A percentile compares a stretch with the other conserved stretches of the same genome.
These are phyloP conservation scores for Trifolium fragiferum DNA, from an alignment of 306 rosid genomes.

Conservation along the genomic window DNA sequence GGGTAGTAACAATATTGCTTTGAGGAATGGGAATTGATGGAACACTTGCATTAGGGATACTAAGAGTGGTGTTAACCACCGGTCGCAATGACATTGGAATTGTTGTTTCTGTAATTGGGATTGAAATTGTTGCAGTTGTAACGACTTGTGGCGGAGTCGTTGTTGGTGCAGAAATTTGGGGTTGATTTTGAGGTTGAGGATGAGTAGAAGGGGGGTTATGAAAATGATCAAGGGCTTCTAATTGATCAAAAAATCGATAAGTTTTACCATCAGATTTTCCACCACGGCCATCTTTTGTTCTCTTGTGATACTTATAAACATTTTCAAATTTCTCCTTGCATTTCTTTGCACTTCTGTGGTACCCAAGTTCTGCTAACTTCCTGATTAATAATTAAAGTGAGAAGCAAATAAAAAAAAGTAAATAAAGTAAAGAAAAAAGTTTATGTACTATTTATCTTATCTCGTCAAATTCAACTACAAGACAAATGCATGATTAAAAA, in stretches of 20 bases:
- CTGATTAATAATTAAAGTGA: constrained; percentile 48
- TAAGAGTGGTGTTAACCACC: constrained; percentile 21
- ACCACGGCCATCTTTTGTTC: constrained; percentile 86
- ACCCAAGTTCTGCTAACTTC: constrained; percentile 90
- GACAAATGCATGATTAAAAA: constrained; percentile 34
- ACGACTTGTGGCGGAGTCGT: background rate
- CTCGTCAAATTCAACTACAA: constrained; percentile 51
- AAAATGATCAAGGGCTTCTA: constrained; percentile 69
- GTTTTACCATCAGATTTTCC: constrained; percentile 87
- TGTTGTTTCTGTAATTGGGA: constrained; percentile 11
- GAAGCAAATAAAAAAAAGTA: background rate
- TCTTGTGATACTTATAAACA: constrained; percentile 88
- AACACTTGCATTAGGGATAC: constrained; percentile 54
- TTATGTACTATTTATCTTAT: constrained; percentile 38
- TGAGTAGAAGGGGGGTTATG: constrained; percentile 39
- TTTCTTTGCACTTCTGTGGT: constrained; percentile 78
- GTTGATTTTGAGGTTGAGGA: constrained; percentile 23
- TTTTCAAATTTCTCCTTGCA: constrained; percentile 98
- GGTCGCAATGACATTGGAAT: constrained; percentile 38
- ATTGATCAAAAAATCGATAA: constrained; percentile 81
- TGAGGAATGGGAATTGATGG: constrained; percentile 56
- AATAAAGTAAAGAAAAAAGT: background rate
- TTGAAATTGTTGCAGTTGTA: constrained; percentile 18
- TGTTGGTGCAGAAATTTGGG: constrained; percentile 9
- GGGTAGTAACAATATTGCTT: constrained; percentile 13